Evolutionary conservation across 768 basidiomycete species (phyloP).

Genomic region (Suillus placidus): DNA sequence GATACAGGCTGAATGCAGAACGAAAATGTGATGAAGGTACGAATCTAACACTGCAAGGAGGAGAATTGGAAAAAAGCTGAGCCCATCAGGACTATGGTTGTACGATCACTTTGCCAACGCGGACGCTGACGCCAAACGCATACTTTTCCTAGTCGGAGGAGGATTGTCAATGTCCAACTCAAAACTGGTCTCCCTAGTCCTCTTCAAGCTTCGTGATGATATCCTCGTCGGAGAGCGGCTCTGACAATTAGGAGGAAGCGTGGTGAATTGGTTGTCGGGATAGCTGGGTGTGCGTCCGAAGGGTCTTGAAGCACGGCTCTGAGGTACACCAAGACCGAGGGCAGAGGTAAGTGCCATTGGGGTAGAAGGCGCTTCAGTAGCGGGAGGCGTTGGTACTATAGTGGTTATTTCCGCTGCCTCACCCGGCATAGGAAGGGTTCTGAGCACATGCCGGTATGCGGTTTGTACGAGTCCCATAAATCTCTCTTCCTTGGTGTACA

Average conservation of each 20-base stretch:
- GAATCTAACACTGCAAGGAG: neutral
- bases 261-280: slow-evolving; percentile 49
- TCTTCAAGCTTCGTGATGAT: slow-evolving; percentile 27
- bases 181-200: slow-evolving; percentile 23
- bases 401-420: slow-evolving; percentile 9
- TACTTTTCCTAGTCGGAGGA: slow-evolving; percentile 26
- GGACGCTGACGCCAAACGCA: slow-evolving; percentile 13
- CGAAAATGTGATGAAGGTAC: neutral
- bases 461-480: slow-evolving; percentile 67
- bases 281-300: slow-evolving; percentile 32
- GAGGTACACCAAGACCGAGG: slow-evolving; percentile 13
- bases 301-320: slow-evolving; percentile 19
- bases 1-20: neutral
- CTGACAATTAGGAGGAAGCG: slow-evolving; percentile 43
- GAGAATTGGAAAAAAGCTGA: neutral
- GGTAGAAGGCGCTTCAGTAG: slow-evolving; percentile 40
- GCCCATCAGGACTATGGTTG: neutral
- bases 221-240: slow-evolving; percentile 32
- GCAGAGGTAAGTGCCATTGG: slow-evolving; percentile 32
- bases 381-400: slow-evolving; percentile 36
- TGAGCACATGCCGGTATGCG: slow-evolving; percentile 57
- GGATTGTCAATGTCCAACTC: slow-evolving; percentile 16
- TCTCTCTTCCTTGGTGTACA: slow-evolving; percentile 65
- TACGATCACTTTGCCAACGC: neutral
- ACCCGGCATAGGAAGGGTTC: slow-evolving; percentile 16